Conservation (phyloP, 768 basidiomycete species). For the Mycena indigotica region DNA sequence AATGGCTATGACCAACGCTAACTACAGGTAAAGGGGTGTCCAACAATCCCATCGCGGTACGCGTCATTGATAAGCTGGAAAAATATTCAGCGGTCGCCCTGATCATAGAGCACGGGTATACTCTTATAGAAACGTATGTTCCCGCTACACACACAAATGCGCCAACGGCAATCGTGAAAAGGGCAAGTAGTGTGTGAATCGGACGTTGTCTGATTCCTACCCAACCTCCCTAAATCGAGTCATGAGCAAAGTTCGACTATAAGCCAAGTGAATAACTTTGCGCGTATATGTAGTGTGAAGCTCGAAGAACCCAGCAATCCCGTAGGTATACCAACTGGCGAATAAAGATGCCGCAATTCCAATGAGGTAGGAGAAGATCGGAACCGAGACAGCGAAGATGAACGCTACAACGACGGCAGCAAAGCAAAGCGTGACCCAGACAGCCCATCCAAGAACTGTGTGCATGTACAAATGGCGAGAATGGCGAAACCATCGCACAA, state of each 20-base stretch:
- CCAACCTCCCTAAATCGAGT: slow-evolving; percentile 41
- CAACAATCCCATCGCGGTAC: slow-evolving; percentile 43
- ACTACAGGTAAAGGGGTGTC: slow-evolving; percentile 51
- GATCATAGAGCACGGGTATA: slow-evolving; percentile 21
- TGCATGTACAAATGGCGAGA: slow-evolving; percentile 52
- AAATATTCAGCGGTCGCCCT: neutral
- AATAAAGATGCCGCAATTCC: slow-evolving; percentile 56
- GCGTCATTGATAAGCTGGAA: slow-evolving; percentile 49
- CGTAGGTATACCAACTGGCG: slow-evolving; percentile 63
- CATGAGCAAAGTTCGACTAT: too few relatives aligned
- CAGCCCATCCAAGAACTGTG: slow-evolving; percentile 50
- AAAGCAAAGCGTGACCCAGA: slow-evolving; percentile 49
- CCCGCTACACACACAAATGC: slow-evolving; percentile 56
- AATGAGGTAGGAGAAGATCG: slow-evolving; percentile 57
- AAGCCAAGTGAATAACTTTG: too few relatives aligned
- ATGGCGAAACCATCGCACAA: slow-evolving; percentile 53
- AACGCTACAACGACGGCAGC: slow-evolving; percentile 43
- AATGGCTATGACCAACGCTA: too few relatives aligned
- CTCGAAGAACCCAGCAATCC: slow-evolving; percentile 57
- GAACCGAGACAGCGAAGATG: slow-evolving; percentile 51
- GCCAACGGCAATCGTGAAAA: slow-evolving; percentile 48
- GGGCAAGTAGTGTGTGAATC: slow-evolving; percentile 37
- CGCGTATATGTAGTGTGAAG: slow-evolving; percentile 50
- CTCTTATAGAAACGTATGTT: slow-evolving; percentile 55
- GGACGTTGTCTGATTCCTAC: slow-evolving; percentile 35